A percentile compares a stretch with the other conserved stretches of the same genome.
Conservation (phyloP, 371 early-diverging fungal genomes). For the Conidiobolus incongruus region DNA sequence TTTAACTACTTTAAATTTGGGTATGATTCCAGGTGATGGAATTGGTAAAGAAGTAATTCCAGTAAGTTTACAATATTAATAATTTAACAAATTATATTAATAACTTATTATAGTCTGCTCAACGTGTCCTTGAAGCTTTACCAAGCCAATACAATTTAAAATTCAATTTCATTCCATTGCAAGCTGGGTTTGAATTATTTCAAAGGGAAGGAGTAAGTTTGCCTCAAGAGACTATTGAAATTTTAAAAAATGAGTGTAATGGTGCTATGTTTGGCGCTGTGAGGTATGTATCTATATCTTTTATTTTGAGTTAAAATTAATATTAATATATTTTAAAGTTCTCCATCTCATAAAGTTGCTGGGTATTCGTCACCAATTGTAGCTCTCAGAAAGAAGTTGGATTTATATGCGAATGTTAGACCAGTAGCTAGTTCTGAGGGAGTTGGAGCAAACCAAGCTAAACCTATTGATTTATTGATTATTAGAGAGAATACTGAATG, state of each 20-base stretch:
- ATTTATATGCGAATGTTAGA: conserved; percentile 85
- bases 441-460: conserved; percentile 24
- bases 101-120: conserved; percentile 48
- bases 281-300: conserved; percentile 37
- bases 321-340: no score
- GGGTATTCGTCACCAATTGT: conserved; percentile 94
- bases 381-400: conserved; percentile 71
- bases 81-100: not conserved
- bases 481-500: conserved; percentile 95
- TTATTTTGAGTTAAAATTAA: no score
- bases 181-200: conserved; percentile 88
- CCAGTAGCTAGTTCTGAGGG: conserved; percentile 55
- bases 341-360: conserved; percentile 86
- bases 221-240: conserved; percentile 63
- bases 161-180: conserved; percentile 56
- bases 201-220: conserved; percentile 76
- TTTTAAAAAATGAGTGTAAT: conserved; percentile 57
- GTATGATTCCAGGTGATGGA: conserved; percentile 85
- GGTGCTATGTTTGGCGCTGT: conserved; percentile 95
- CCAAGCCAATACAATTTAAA: conserved; percentile 16
- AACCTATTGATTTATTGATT: conserved; percentile 76
- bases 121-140: conserved; percentile 55
- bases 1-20: conserved; percentile 31
- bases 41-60: conserved; percentile 85
- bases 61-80: conserved; percentile 10